These are phyloP conservation scores for Phytophthora rubi DNA, from an alignment of 352 stramenopile species.

Conservation along the genomic window DNA sequence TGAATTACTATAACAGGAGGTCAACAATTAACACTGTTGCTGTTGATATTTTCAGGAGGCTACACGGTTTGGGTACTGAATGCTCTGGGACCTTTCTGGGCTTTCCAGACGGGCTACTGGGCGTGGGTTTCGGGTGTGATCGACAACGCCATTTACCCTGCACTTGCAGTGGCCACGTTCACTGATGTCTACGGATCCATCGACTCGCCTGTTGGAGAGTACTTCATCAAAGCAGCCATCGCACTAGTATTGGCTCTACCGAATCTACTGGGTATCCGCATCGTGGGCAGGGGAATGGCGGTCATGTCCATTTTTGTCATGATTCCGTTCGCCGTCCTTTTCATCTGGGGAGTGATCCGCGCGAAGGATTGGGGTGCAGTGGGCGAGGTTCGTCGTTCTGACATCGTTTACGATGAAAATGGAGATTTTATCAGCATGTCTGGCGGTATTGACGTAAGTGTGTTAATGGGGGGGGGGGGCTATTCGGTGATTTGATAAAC, in stretches of 20 bases:
- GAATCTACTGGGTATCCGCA: slow-evolving; percentile 39
- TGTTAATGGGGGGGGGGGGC: neutral
- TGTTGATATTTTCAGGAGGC: slow-evolving; percentile 42
- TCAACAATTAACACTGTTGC: slow-evolving; percentile 2
- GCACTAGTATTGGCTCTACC: slow-evolving; percentile 50
- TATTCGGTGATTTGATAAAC: neutral
- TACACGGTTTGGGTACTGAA: slow-evolving; percentile 93
- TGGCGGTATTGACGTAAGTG: slow-evolving; percentile 32
- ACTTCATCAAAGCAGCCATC: slow-evolving; percentile 54
- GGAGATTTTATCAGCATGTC: slow-evolving; percentile 54
- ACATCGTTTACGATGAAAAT: slow-evolving; percentile 45
- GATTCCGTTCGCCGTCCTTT: slow-evolving; percentile 90
- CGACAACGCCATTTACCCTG: slow-evolving; percentile 94
- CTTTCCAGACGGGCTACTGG: slow-evolving; percentile 79
- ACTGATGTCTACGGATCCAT: slow-evolving; percentile 49
- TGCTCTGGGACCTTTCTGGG: slow-evolving; percentile 91
- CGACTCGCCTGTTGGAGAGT: slow-evolving; percentile 37
- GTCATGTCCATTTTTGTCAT: slow-evolving; percentile 89
- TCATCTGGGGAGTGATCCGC: slow-evolving; percentile 42
- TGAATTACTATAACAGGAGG: neutral
- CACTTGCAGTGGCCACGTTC: slow-evolving; percentile 64
- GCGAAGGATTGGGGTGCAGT: slow-evolving; percentile 46
- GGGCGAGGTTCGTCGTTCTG: slow-evolving; percentile 44
- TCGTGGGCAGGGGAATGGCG: slow-evolving; percentile 83
- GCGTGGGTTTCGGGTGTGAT: slow-evolving; percentile 90